Conservation (phyloP, 73 alveolate species). For the Paramecium pentaurelia region DNA sequence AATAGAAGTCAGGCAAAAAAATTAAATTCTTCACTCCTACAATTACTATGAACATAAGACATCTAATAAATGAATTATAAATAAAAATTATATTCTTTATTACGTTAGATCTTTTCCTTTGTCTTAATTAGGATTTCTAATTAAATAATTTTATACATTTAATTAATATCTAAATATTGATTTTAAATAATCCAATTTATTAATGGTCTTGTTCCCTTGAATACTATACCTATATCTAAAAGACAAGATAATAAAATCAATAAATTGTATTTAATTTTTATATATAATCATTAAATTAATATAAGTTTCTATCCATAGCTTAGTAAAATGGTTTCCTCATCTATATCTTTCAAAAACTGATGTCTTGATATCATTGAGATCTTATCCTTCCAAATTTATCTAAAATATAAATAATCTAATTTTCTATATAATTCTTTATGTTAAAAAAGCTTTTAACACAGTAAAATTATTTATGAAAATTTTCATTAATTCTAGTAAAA, state of each 20-base stretch:
- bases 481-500: not conserved
- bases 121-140: not conserved
- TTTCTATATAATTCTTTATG: not conserved
- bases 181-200: not conserved
- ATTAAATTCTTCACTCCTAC: not conserved
- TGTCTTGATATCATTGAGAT: not conserved
- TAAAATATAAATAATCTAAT: not conserved
- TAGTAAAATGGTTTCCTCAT: not conserved
- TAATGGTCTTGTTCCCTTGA: not conserved
- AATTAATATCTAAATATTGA: not conserved
- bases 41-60: not conserved
- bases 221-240: not conserved
- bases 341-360: not conserved
- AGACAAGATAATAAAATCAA: not conserved
- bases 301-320: slow-evolving; percentile 12
- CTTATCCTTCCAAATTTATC: not conserved
- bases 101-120: not conserved
- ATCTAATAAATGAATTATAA: not conserved
- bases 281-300: not conserved
- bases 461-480: not conserved
- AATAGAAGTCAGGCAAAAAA: not conserved
- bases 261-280: not conserved
- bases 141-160: not conserved
- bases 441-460: not conserved
- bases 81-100: not conserved